A percentile compares a stretch with the other conserved stretches of the same genome.
Conservation (phyloP, 2,329 filamentous ascomycete genomes). For the Mycosphaerella sp. region DNA sequence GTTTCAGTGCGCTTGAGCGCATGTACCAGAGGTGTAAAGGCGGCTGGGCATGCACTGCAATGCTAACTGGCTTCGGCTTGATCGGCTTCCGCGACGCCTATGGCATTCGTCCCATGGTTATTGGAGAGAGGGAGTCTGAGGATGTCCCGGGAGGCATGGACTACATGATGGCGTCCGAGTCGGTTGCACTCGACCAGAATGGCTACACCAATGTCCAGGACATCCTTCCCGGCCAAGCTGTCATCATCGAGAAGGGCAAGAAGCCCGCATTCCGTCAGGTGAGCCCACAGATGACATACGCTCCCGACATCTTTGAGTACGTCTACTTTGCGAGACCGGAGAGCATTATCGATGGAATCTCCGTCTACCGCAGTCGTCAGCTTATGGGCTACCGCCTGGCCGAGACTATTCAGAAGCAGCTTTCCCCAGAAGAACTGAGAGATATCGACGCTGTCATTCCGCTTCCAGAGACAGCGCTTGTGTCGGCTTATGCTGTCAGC, state of each 20-base stretch:
- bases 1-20: slow-evolving; percentile 64
- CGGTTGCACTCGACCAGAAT: slow-evolving; percentile 72
- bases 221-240: slow-evolving; percentile 75
- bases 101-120: slow-evolving; percentile 74
- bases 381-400: slow-evolving; percentile 83
- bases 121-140: slow-evolving; percentile 60
- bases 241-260: slow-evolving; percentile 74
- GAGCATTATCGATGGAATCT: slow-evolving; percentile 78
- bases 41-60: slow-evolving; percentile 72
- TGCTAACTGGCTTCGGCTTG: slow-evolving; percentile 75
- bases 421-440: slow-evolving; percentile 63
- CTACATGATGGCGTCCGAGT: slow-evolving; percentile 90
- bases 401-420: slow-evolving; percentile 59
- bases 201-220: slow-evolving; percentile 72
- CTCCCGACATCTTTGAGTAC: slow-evolving; percentile 81
- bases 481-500: slow-evolving; percentile 71
- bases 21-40: slow-evolving; percentile 70
- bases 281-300: slow-evolving; percentile 60
- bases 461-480: slow-evolving; percentile 77
- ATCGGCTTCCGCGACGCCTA: slow-evolving; percentile 74
- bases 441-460: slow-evolving; percentile 82
- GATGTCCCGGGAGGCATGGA: slow-evolving; percentile 54
- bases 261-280: slow-evolving; percentile 71
- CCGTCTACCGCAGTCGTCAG: slow-evolving; percentile 73
- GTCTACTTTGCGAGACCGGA: slow-evolving; percentile 85